Evolutionary conservation across 2,329 filamentous ascomycete species (phyloP).

Genomic region (Beauveria bassiana): DNA sequence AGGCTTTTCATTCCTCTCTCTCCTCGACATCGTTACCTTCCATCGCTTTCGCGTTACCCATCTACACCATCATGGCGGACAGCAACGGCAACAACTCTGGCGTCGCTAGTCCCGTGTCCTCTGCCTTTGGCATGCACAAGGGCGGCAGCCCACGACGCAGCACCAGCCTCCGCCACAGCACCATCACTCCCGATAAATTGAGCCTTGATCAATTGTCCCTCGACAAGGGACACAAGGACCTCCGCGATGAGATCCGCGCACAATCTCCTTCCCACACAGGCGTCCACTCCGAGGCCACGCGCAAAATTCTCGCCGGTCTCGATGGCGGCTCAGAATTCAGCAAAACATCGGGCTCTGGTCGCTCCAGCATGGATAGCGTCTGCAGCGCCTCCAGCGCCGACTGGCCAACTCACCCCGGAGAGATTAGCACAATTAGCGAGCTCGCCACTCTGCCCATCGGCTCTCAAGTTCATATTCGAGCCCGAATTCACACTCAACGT

Average conservation of each 20-base stretch:
- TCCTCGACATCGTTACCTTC: not conserved
- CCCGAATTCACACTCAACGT: conserved; percentile 54
- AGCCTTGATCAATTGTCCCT: conserved; percentile 11
- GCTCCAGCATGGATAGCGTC: conserved; percentile 23
- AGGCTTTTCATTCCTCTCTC: not conserved
- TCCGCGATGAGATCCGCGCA: conserved; percentile 5
- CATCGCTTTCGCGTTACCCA: not conserved
- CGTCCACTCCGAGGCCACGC: conserved; percentile 11
- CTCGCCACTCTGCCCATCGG: conserved; percentile 29
- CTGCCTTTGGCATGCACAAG: conserved; percentile 12
- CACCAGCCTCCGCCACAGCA: conserved; percentile 2
- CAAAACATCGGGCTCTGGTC: conserved; percentile 7
- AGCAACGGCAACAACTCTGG: conserved; percentile 2
- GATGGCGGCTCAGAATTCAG: conserved; percentile 8
- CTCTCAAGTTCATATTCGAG: conserved; percentile 34
- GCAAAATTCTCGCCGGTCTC: conserved; percentile 10
- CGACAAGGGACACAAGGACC: conserved; percentile 6
- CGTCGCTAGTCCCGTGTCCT: conserved; percentile 8
- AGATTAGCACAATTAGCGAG: conserved; percentile 31
- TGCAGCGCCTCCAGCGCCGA: conserved; percentile 30
- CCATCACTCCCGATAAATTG: conserved; percentile 1
- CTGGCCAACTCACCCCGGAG: conserved; percentile 31
- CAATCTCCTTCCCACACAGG: not conserved
- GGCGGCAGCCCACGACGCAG: not conserved
- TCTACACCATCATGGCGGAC: conserved; percentile 4